Percentiles rank a stretch among this genome's conserved stretches.
These are phyloP conservation scores for Barnettozyma californica DNA, from an alignment of 805 yeast genomes.

Conservation along the genomic window DNA sequence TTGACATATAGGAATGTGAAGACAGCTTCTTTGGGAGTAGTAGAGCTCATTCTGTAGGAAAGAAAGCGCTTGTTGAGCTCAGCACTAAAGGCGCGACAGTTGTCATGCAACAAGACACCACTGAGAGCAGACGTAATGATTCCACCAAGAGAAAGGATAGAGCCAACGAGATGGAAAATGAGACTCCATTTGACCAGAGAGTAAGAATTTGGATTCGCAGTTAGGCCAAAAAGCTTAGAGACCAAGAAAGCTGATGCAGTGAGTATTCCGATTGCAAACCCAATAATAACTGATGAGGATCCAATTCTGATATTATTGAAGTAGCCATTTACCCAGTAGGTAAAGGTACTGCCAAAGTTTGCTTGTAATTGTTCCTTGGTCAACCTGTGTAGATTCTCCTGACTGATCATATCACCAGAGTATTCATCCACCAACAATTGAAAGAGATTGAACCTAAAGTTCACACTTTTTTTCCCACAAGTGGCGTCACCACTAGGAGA, in stretches of 20 bases:
- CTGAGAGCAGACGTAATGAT: background rate
- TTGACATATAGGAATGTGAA: background rate
- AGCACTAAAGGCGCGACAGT: background rate
- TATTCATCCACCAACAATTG: background rate
- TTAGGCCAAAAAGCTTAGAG: background rate
- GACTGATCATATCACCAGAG: slow-evolving; percentile 1
- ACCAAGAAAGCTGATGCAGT: background rate
- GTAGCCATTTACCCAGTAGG: background rate
- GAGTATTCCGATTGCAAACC: background rate
- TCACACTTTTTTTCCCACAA: background rate
- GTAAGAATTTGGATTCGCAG: background rate
- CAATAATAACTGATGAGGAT: background rate
- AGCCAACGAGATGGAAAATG: background rate
- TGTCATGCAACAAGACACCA: background rate
- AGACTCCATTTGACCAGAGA: background rate
- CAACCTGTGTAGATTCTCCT: background rate
- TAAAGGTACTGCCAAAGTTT: background rate
- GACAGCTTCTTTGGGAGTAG: slow-evolving; percentile 1
- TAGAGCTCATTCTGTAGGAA: background rate
- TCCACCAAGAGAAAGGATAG: background rate
- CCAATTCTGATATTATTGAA: background rate
- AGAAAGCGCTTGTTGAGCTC: background rate
- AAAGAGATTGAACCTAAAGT: slow-evolving; percentile 2
- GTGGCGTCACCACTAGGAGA: background rate
- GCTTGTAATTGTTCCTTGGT: background rate